Evolutionary conservation across 768 basidiomycete species (phyloP).

Genomic region (Tubosaeta sp.): DNA sequence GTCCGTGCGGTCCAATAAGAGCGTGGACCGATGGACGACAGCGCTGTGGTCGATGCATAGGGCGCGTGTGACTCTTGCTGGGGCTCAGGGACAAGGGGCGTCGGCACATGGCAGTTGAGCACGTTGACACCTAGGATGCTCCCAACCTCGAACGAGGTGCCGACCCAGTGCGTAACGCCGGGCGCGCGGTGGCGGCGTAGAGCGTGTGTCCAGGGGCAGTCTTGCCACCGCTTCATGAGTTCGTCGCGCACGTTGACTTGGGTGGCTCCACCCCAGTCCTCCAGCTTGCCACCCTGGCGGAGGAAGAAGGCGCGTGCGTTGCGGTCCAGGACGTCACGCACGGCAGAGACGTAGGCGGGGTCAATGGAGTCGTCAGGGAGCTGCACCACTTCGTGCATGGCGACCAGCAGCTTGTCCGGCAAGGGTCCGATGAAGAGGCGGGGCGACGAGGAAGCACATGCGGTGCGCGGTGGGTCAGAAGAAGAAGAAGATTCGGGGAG

Average conservation of each 20-base stretch:
- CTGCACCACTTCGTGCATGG: conserved; percentile 30
- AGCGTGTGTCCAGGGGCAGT: conserved; percentile 60
- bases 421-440: conserved; percentile 76
- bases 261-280: conserved; percentile 62
- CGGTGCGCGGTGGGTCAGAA: neutral
- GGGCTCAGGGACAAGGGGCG: conserved; percentile 1
- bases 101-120: conserved; percentile 30
- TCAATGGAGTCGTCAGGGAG: conserved; percentile 30
- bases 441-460: neutral
- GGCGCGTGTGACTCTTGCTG: conserved; percentile 2
- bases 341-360: conserved; percentile 33
- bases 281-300: conserved; percentile 54
- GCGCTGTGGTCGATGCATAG: conserved; percentile 17
- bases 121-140: conserved; percentile 68
- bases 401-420: conserved; percentile 55
- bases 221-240: conserved; percentile 57
- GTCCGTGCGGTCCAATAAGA: conserved; percentile 22
- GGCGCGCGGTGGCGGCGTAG: conserved; percentile 28
- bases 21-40: conserved; percentile 18
- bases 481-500: conserved; percentile 3
- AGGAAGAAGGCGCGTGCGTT: conserved; percentile 65
- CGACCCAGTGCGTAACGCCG: conserved; percentile 52
- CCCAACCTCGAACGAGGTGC: conserved; percentile 74
- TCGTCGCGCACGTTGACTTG: conserved; percentile 51
- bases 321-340: conserved; percentile 41